Conservation (phyloP, 2,329 filamentous ascomycete genomes). For the Penicillium thymicola region DNA sequence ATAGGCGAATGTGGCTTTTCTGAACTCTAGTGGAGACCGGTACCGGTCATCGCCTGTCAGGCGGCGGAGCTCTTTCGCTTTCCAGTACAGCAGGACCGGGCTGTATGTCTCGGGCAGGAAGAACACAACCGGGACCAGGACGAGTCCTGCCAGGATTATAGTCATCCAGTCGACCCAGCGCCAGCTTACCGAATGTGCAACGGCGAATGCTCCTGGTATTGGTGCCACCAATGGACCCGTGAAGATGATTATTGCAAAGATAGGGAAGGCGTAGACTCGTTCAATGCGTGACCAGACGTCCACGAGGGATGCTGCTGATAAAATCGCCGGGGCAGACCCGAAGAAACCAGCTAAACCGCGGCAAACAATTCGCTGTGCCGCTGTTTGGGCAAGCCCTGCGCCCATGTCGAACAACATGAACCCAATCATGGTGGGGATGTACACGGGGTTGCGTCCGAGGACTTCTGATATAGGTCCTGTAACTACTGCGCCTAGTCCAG, state of each 20-base stretch:
- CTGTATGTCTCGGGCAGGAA: conserved; percentile 53
- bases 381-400: conserved; percentile 46
- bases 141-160: conserved; percentile 35
- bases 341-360: conserved; percentile 51
- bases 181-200: conserved; percentile 40
- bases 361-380: conserved; percentile 48
- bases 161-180: conserved; percentile 49
- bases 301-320: conserved; percentile 43
- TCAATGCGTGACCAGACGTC: conserved; percentile 49
- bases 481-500: conserved; percentile 47
- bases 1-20: conserved; percentile 38
- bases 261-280: conserved; percentile 48
- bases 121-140: conserved; percentile 38
- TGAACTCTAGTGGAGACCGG: conserved; percentile 47
- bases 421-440: conserved; percentile 44
- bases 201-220: conserved; percentile 47
- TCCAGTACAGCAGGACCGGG: conserved; percentile 47
- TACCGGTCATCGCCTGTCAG: conserved; percentile 48
- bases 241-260: conserved; percentile 49
- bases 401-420: conserved; percentile 52
- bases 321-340: conserved; percentile 44
- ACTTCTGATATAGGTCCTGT: conserved; percentile 50
- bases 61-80: conserved; percentile 41
- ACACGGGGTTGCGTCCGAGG: conserved; percentile 48
- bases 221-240: conserved; percentile 38